A percentile compares a stretch with the other conserved stretches of the same genome.
Evolutionary conservation across 306 rosid species (phyloP).

Genomic region (Styphnolobium japonicum): DNA sequence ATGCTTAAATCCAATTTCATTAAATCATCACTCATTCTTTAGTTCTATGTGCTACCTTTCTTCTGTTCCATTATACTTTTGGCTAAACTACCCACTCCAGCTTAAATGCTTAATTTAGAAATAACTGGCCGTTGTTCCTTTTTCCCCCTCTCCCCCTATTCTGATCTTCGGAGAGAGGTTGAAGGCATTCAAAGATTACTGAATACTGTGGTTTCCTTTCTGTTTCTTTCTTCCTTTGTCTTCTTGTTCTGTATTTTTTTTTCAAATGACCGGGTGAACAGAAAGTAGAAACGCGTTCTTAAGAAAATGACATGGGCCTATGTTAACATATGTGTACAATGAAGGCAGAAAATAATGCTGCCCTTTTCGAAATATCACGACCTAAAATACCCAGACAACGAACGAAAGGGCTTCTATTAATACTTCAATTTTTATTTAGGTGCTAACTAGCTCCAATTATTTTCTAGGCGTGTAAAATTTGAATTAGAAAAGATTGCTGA

Average conservation of each 20-base stretch:
- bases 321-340: background rate
- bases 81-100: conserved; percentile 18
- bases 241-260: background rate
- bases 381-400: background rate
- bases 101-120: background rate
- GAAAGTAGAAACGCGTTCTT: background rate
- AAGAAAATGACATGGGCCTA: background rate
- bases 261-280: background rate
- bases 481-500: background rate
- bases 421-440: background rate
- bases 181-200: conserved; percentile 26
- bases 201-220: conserved; percentile 15
- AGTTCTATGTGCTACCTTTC: conserved; percentile 15
- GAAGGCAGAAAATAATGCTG: background rate
- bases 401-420: background rate
- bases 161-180: background rate
- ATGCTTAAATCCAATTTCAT: conserved; percentile 9
- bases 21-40: background rate
- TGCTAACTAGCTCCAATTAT: background rate
- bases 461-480: background rate
- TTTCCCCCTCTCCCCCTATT: background rate
- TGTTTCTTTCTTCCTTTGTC: background rate
- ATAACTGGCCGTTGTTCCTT: background rate
- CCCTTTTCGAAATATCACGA: background rate
- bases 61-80: background rate